Evolutionary conservation across 768 basidiomycete genomes (phyloP).

Genomic region (Cystoderma amianthinum): DNA sequence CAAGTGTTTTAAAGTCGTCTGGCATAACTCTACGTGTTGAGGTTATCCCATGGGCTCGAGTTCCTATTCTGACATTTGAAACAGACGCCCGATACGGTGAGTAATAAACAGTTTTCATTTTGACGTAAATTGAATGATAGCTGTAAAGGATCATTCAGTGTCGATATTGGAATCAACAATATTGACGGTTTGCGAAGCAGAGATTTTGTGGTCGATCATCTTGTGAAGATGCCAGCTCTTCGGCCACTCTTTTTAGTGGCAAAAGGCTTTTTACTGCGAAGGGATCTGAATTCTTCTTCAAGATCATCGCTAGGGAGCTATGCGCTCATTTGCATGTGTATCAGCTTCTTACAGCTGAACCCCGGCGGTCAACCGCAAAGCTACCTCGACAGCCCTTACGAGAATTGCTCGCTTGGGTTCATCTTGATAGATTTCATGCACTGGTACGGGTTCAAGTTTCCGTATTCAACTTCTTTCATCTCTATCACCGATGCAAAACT

Average conservation of each 20-base stretch:
- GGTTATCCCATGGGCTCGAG: conserved; percentile 25
- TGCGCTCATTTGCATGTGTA: conserved; percentile 52
- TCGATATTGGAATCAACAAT: conserved; percentile 67
- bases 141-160: conserved; percentile 42
- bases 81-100: conserved; percentile 34
- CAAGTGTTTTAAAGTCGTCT: conserved; percentile 33
- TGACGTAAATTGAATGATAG: background rate
- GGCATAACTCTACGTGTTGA: conserved; percentile 30
- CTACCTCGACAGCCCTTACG: conserved; percentile 35
- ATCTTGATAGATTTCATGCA: conserved; percentile 60
- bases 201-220: conserved; percentile 42
- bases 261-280: conserved; percentile 54
- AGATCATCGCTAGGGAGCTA: conserved; percentile 63
- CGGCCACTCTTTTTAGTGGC: conserved; percentile 53
- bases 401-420: conserved; percentile 46
- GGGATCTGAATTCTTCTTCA: conserved; percentile 57
- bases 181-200: conserved; percentile 47
- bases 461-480: conserved; percentile 31
- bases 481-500: conserved; percentile 26
- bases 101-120: conserved; percentile 2
- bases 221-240: conserved; percentile 50
- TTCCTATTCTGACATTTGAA: conserved; percentile 60
- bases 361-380: conserved; percentile 46
- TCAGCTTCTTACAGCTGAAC: conserved; percentile 69
- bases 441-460: conserved; percentile 48